A percentile compares a stretch with the other conserved stretches of the same genome.
These are phyloP conservation scores for Cladorrhinum sp. DNA, from an alignment of 2,329 filamentous ascomycete genomes.

Conservation along the genomic window DNA sequence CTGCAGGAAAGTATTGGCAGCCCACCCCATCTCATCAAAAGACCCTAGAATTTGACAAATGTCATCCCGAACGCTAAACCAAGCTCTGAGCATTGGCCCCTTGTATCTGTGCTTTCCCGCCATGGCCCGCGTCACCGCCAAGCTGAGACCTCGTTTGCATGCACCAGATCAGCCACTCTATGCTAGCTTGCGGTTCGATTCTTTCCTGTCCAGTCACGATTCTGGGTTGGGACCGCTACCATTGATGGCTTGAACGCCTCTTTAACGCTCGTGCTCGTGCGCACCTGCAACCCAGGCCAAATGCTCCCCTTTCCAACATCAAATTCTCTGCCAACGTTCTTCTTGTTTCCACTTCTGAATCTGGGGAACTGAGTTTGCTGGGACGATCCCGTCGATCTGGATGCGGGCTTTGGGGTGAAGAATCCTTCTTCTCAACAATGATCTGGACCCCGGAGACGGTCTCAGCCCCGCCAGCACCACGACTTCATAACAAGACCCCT, in stretches of 20 bases:
- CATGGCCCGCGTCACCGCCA: neutral
- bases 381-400: neutral
- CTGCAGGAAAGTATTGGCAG: neutral
- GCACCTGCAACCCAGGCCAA: neutral
- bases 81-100: constrained; percentile 3
- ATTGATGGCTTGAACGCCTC: neutral
- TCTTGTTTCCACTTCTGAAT: neutral
- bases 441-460: neutral
- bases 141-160: constrained; percentile 8
- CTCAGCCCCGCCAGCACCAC: neutral
- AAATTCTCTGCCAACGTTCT: neutral
- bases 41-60: neutral
- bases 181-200: neutral
- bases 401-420: neutral
- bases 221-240: neutral
- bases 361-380: neutral
- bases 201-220: constrained; percentile 1
- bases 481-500: neutral
- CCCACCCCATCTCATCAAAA: neutral
- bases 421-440: neutral
- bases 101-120: neutral
- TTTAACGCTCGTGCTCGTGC: constrained; percentile 4
- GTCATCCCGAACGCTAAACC: neutral
- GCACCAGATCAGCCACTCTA: constrained; percentile 7
- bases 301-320: neutral